Base-by-base conservation (phyloP, 2,329 filamentous ascomycete genomes). In the Lasiodiplodia hormozganensis region DNA sequence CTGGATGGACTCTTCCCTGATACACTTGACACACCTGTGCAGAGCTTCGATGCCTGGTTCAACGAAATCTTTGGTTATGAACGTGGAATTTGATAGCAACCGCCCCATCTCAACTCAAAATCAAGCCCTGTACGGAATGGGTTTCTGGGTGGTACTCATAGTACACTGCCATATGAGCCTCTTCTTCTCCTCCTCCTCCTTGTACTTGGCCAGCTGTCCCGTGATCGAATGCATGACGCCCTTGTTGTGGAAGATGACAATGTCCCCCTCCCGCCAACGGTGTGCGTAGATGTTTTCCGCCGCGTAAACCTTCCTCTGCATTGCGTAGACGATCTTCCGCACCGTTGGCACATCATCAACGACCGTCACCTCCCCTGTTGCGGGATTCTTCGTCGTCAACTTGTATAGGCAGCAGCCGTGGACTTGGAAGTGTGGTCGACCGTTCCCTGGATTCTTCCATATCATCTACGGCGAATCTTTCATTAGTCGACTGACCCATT, bases 191-290 rank as follows among this genome's bases (percentile, higher is more conserved):
- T 54, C 47, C 11, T 65, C 53, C 21, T 74, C 73, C n/a, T 69
- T 65, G 36, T 67, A 64, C 10, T 66, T 52, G 16, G 40, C 68
- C 31, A 76, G 54, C 53, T 77, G 71, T 0, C 77, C 76, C 8
- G 76, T 76, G 56, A 78, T 77, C 47, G 71, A 74, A 65, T 79
- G 77, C 74, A 74, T 72, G 8, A 77, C 76, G 0, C 76, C 76
- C 40, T 74, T 70, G 67, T 79, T 79, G 68, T 70, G 60, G 34
- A 69, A 71, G 14, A 71, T 54, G 16, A 71, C 60, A 8, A 72
- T n/a, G 36, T 76, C 75, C 14, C 76, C 76, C 40, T 76, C 73
- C 12, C 71, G 68, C 72, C 73, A 79, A 0, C 69, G 67, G 70
- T 77, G 74, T 1, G 76, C 74, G 68, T 78, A 79, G 2, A 79